A percentile compares a stretch with the other conserved stretches of the same genome.
Evolutionary conservation across 306 rosid genomes (phyloP).

Genomic region (Cucurbita pepo): DNA sequence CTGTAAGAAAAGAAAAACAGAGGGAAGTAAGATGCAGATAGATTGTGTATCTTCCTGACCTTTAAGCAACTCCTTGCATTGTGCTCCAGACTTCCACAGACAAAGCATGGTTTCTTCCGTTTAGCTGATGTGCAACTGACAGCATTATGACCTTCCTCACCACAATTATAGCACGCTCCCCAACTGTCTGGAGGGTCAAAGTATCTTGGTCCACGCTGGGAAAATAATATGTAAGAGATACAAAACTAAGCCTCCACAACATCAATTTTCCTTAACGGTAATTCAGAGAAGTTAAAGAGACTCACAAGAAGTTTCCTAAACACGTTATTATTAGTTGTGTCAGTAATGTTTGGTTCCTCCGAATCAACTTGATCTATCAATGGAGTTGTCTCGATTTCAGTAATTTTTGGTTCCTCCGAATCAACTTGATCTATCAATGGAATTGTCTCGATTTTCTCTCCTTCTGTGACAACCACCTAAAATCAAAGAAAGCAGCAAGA

Average conservation of each 20-base stretch:
- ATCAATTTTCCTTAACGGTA: slow-evolving; percentile 21
- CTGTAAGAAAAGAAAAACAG: background rate
- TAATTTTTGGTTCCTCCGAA: slow-evolving; percentile 19
- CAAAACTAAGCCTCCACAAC: slow-evolving; percentile 29
- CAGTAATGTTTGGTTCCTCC: slow-evolving; percentile 21
- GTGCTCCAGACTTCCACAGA: slow-evolving; percentile 85
- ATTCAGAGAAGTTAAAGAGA: slow-evolving; percentile 25
- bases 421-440: slow-evolving; percentile 11
- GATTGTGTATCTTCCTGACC: slow-evolving; percentile 23
- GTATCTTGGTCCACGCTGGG: slow-evolving; percentile 92
- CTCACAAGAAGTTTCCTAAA: slow-evolving; percentile 86
- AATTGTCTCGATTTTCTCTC: slow-evolving; percentile 15
- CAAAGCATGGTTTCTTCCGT: slow-evolving; percentile 74
- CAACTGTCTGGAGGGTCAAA: slow-evolving; percentile 88
- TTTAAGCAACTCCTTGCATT: slow-evolving; percentile 47
- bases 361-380: slow-evolving; percentile 11
- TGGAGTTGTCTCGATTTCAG: slow-evolving; percentile 6
- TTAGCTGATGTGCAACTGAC: slow-evolving; percentile 50
- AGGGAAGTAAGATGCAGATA: background rate
- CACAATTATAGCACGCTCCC: slow-evolving; percentile 83
- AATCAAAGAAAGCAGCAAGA: background rate
- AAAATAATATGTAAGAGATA: slow-evolving; percentile 26
- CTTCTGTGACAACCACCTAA: slow-evolving; percentile 25
- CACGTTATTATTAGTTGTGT: slow-evolving; percentile 36
- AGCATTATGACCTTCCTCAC: slow-evolving; percentile 80